Percentiles rank a stretch among this genome's conserved stretches.
Evolutionary conservation across 139 green algal species (phyloP).

Genomic region (Tetraselmis chui): DNA sequence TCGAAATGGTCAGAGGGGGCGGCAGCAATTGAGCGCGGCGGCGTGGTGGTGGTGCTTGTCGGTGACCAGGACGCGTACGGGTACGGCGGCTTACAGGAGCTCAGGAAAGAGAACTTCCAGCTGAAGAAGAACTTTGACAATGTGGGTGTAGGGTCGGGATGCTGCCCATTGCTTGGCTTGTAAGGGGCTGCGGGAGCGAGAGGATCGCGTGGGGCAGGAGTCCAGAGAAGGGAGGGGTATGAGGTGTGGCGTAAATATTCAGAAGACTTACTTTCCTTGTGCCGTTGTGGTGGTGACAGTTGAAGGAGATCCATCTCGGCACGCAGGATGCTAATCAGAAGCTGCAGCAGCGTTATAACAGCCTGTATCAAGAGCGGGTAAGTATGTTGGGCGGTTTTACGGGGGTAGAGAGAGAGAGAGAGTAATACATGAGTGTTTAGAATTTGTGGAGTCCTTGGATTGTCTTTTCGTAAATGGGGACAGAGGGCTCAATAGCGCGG

Average conservation of each 20-base stretch:
- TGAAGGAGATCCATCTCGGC: conserved; percentile 35
- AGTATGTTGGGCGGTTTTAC: too few species aligned
- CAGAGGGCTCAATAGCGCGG: too few species aligned
- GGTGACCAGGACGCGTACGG: neutral
- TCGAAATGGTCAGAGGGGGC: too few species aligned
- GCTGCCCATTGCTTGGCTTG: neutral
- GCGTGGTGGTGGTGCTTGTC: too few species aligned
- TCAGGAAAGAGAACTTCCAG: conserved; percentile 37
- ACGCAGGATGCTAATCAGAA: conserved; percentile 23
- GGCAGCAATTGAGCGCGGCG: too few species aligned
- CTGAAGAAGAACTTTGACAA: conserved; percentile 55
- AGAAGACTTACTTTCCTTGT: too few species aligned
- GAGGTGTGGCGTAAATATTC: too few species aligned
- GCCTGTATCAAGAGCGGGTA: conserved; percentile 39
- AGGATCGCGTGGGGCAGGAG: neutral
- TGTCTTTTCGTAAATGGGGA: too few species aligned
- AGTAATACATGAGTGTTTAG: neutral
- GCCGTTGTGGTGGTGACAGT: conserved; percentile 13
- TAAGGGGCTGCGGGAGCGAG: neutral
- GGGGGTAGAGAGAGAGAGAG: neutral
- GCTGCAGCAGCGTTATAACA: conserved; percentile 26
- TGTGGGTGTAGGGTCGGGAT: conserved; percentile 17
- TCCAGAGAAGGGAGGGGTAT: neutral
- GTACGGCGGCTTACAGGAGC: neutral
- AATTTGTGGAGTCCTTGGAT: neutral